These are phyloP conservation scores for Hericium alpestre DNA, from an alignment of 768 basidiomycete species.

Conservation along the genomic window DNA sequence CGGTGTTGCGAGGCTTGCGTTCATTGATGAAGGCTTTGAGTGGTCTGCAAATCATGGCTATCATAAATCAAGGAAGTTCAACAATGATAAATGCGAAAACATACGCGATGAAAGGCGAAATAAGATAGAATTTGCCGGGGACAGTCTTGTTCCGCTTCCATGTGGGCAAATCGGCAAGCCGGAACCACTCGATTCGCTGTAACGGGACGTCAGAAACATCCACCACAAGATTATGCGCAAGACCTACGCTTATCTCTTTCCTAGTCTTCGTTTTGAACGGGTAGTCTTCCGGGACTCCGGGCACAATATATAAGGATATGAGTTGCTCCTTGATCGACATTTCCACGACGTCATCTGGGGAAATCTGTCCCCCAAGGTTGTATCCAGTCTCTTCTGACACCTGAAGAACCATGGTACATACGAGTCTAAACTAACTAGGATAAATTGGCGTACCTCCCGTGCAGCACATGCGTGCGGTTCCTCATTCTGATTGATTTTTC, in stretches of 20 bases:
- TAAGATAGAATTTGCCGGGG: slow-evolving; percentile 84
- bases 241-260: slow-evolving; percentile 92
- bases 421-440: neutral
- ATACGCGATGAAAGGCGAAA: slow-evolving; percentile 86
- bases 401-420: slow-evolving; percentile 28
- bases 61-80: slow-evolving; percentile 6
- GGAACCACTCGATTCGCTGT: slow-evolving; percentile 97
- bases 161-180: slow-evolving; percentile 77
- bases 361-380: slow-evolving; percentile 62
- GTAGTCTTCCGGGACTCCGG: slow-evolving; percentile 79
- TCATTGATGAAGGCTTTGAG: slow-evolving; percentile 61
- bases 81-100: slow-evolving; percentile 15
- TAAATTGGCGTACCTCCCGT: slow-evolving; percentile 59
- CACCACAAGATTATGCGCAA: slow-evolving; percentile 5
- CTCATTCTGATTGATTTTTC: slow-evolving; percentile 98
- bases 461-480: slow-evolving; percentile 75
- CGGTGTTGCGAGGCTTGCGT: slow-evolving; percentile 41
- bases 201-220: slow-evolving; percentile 8
- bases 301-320: slow-evolving; percentile 84
- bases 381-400: slow-evolving; percentile 97
- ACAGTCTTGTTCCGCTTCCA: slow-evolving; percentile 73
- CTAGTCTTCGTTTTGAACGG: slow-evolving; percentile 88
- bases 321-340: slow-evolving; percentile 83
- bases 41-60: slow-evolving; percentile 26
- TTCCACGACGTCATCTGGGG: slow-evolving; percentile 64